These are phyloP conservation scores for Aspergillus neotritici DNA, from an alignment of 2,329 filamentous ascomycete genomes.

Conservation along the genomic window DNA sequence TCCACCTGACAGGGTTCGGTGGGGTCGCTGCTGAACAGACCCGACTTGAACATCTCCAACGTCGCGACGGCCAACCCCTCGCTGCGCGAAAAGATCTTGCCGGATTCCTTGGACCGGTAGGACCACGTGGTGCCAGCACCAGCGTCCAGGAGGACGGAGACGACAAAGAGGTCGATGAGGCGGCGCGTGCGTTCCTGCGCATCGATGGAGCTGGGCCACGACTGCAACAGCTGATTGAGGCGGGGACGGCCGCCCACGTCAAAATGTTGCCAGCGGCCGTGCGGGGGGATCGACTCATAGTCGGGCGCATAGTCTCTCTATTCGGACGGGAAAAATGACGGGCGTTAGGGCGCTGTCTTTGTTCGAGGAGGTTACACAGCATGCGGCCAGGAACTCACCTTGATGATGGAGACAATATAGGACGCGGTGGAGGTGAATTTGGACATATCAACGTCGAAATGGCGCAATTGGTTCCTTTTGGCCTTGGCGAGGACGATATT, in stretches of 20 bases:
- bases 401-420: slow-evolving; percentile 91
- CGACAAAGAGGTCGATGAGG: slow-evolving; percentile 57
- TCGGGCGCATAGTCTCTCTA: slow-evolving; percentile 66
- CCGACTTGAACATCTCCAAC: slow-evolving; percentile 89
- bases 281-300: slow-evolving; percentile 71
- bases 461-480: slow-evolving; percentile 67
- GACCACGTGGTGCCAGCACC: slow-evolving; percentile 87
- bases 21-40: slow-evolving; percentile 77
- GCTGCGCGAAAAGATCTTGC: slow-evolving; percentile 73
- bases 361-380: slow-evolving; percentile 1
- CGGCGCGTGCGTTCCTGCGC: slow-evolving; percentile 49
- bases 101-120: slow-evolving; percentile 87
- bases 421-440: slow-evolving; percentile 78
- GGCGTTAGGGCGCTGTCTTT: background rate
- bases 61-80: slow-evolving; percentile 77
- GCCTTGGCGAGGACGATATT: slow-evolving; percentile 71
- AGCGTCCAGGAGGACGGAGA: slow-evolving; percentile 58
- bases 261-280: slow-evolving; percentile 65
- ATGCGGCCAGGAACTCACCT: slow-evolving; percentile 50
- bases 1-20: slow-evolving; percentile 85
- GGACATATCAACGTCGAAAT: slow-evolving; percentile 82
- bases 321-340: slow-evolving; percentile 5
- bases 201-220: slow-evolving; percentile 48
- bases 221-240: slow-evolving; percentile 45
- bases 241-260: slow-evolving; percentile 53